Percentiles rank a stretch among this genome's conserved stretches.
These are phyloP conservation scores for Phytophthora parvispora DNA, from an alignment of 352 stramenopile species.

Conservation along the genomic window DNA sequence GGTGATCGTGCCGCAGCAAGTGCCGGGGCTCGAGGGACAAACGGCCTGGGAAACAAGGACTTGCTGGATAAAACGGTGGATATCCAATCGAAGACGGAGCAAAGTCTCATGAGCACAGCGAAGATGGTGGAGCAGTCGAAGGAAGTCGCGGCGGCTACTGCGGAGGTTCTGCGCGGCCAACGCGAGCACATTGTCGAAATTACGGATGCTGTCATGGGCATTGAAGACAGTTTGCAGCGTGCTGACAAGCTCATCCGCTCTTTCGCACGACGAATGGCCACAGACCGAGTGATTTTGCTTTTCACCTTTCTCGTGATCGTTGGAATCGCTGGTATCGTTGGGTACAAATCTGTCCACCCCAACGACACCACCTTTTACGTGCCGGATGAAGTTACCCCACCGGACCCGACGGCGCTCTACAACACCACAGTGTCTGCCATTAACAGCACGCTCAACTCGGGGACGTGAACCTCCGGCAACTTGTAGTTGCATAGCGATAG, in stretches of 20 bases:
- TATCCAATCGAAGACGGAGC: constrained; percentile 89
- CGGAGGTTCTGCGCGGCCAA: constrained; percentile 82
- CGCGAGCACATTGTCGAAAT: constrained; percentile 90
- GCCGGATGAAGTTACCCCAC: constrained; percentile 85
- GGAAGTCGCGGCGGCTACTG: constrained; percentile 81
- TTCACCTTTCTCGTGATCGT: constrained; percentile 85
- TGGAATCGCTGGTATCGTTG: constrained; percentile 83
- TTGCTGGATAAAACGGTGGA: constrained; percentile 78
- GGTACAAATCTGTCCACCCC: constrained; percentile 86
- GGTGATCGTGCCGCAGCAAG: constrained; percentile 56
- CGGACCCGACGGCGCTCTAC: constrained; percentile 77
- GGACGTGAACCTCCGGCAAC: neutral
- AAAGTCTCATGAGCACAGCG: constrained; percentile 85
- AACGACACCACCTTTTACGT: constrained; percentile 87
- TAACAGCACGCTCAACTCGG: constrained; percentile 60
- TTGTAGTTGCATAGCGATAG: constrained; percentile 9
- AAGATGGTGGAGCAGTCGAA: constrained; percentile 91
- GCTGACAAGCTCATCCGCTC: constrained; percentile 86
- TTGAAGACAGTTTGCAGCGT: constrained; percentile 83
- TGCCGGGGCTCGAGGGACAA: constrained; percentile 23
- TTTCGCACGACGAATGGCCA: constrained; percentile 86
- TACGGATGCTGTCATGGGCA: constrained; percentile 90
- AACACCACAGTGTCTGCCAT: constrained; percentile 80
- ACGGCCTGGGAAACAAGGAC: constrained; percentile 68
- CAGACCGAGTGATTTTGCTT: constrained; percentile 84